phyloP scores from a whole-genome alignment of 2,329 filamentous ascomycete genomes.

The Paracorniculantispora psalliotae region DNA sequence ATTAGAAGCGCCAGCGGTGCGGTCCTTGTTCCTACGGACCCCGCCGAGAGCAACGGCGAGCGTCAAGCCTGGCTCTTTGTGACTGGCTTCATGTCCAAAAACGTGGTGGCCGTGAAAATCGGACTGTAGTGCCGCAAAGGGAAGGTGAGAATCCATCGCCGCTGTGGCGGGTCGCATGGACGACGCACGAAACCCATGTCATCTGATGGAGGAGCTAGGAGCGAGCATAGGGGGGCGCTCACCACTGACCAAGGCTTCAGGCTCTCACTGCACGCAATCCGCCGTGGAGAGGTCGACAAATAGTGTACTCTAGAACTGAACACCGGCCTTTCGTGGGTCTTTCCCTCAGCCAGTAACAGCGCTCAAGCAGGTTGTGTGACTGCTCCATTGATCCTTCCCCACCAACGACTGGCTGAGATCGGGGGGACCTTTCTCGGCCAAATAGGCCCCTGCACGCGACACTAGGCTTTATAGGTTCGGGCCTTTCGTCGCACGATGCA shows the following conservation, averaged over 20 bases:
- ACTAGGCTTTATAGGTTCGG: background rate
- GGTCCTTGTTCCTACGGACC: conserved; percentile 49
- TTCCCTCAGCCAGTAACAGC: background rate
- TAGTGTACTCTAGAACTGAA: background rate
- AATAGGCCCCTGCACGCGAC: conserved; percentile 3
- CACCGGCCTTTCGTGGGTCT: background rate
- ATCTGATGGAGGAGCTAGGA: background rate
- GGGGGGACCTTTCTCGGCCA: conserved; percentile 3
- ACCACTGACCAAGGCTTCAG: no score
- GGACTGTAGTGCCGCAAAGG: conserved; percentile 38
- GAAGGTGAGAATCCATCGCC: conserved; percentile 5
- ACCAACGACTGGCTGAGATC: background rate
- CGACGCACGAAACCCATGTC: background rate
- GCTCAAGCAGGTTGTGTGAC: background rate
- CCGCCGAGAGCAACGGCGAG: conserved; percentile 35
- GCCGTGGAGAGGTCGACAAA: background rate
- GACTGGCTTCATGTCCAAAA: conserved; percentile 48
- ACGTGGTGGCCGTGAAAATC: conserved; percentile 47
- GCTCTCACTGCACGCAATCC: background rate
- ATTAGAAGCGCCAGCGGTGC: conserved; percentile 47
- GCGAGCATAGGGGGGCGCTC: background rate
- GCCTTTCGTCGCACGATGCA: background rate
- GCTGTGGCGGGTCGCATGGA: background rate
- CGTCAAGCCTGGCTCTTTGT: conserved; percentile 53
- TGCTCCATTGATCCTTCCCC: background rate